Evolutionary conservation across 306 rosid species (phyloP).

Genomic region (Rosa lucieae): DNA sequence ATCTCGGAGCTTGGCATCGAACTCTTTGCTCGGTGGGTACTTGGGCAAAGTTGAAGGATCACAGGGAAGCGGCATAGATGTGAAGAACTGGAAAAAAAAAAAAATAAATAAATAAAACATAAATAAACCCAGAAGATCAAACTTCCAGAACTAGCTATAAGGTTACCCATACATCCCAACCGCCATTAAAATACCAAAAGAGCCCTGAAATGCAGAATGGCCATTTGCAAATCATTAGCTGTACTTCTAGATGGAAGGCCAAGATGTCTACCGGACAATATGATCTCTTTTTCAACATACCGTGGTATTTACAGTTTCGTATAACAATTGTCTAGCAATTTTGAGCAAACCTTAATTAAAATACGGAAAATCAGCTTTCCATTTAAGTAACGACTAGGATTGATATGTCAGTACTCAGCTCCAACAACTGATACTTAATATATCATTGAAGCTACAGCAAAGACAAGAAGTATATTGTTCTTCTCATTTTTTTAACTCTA

Average conservation of each 20-base stretch:
- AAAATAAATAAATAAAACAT: neutral
- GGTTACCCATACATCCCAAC: neutral
- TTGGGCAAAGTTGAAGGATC: constrained; percentile 74
- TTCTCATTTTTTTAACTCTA: neutral
- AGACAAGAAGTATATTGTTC: neutral
- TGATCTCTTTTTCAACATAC: neutral
- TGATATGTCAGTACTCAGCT: neutral
- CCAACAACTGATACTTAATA: neutral
- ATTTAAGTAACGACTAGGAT: neutral
- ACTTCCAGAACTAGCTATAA: neutral
- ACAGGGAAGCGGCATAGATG: constrained; percentile 64
- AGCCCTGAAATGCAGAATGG: constrained; percentile 4
- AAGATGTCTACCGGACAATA: neutral
- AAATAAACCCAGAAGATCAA: constrained; percentile 19
- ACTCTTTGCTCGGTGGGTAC: constrained; percentile 87
- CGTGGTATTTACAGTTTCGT: neutral
- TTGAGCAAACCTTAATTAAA: neutral
- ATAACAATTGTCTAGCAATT: neutral
- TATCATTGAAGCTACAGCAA: neutral
- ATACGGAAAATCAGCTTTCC: neutral
- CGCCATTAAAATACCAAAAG: neutral
- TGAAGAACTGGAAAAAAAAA: constrained; percentile 56
- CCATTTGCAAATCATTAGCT: neutral
- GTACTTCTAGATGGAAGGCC: neutral
- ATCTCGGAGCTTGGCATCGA: constrained; percentile 66